Percentiles rank a stretch among this genome's conserved stretches.
Evolutionary conservation across 768 basidiomycete species (phyloP).

Genomic region (Coprinopsis sp.): DNA sequence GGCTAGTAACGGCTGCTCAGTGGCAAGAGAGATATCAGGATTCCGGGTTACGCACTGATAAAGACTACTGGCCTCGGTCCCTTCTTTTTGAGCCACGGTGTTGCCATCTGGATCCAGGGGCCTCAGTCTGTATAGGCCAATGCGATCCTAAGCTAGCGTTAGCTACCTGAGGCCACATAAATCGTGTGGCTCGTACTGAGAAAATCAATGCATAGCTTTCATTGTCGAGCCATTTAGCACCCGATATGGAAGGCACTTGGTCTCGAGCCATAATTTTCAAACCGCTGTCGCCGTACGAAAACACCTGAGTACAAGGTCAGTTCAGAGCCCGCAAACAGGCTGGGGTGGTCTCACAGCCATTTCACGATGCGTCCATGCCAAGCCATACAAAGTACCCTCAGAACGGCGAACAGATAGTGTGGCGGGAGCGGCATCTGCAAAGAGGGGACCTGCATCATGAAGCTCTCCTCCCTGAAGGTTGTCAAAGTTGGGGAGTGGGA

Average conservation of each 20-base stretch:
- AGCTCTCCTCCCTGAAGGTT: constrained; percentile 15
- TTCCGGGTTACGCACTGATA: not conserved
- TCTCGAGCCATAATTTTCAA: constrained; percentile 27
- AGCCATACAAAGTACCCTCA: constrained; percentile 29
- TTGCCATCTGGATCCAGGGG: constrained; percentile 33
- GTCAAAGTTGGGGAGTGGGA: not conserved
- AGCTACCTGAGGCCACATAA: not conserved
- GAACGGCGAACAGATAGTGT: constrained; percentile 22
- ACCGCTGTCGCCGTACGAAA: constrained; percentile 28
- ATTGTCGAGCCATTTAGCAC: constrained; percentile 36
- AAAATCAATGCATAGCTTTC: constrained; percentile 35
- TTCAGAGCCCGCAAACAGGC: not conserved
- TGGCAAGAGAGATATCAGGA: constrained; percentile 7
- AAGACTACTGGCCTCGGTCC: not conserved
- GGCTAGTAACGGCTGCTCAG: constrained; percentile 10
- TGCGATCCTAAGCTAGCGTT: constrained; percentile 29
- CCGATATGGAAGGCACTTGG: constrained; percentile 22
- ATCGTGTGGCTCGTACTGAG: constrained; percentile 25
- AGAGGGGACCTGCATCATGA: constrained; percentile 19
- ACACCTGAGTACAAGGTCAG: constrained; percentile 25
- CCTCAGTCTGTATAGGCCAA: constrained; percentile 33
- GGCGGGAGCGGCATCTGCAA: constrained; percentile 13
- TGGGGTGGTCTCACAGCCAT: constrained; percentile 30
- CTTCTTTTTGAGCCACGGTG: constrained; percentile 13
- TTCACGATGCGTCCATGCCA: constrained; percentile 45